A percentile compares a stretch with the other conserved stretches of the same genome.
phyloP scores from a whole-genome alignment of 2,329 filamentous ascomycete species.

The Penicillium sclerotiorum region DNA sequence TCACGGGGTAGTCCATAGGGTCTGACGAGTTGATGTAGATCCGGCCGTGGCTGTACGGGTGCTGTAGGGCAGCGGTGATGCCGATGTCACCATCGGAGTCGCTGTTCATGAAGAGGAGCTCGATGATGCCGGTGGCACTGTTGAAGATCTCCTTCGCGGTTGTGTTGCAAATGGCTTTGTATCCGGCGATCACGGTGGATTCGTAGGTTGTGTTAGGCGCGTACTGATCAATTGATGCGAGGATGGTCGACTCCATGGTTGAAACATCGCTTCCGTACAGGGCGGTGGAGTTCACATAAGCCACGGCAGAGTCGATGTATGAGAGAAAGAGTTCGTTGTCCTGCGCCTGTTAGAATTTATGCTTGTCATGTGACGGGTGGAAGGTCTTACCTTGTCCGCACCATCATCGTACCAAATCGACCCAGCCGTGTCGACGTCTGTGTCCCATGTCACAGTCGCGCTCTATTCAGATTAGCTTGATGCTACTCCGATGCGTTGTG shows the following conservation, averaged over 20 bases:
- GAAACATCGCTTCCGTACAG: conserved; percentile 22
- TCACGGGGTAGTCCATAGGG: conserved; percentile 32
- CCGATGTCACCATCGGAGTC: conserved; percentile 30
- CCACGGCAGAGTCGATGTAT: conserved; percentile 31
- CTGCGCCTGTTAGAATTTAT: conserved; percentile 16
- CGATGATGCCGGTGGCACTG: conserved; percentile 28
- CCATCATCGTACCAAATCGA: conserved; percentile 31
- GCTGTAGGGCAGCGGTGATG: conserved; percentile 32
- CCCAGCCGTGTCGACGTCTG: conserved; percentile 32
- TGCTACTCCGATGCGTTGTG: background rate
- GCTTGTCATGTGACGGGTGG: background rate
- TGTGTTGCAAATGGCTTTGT: conserved; percentile 32
- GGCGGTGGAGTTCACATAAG: conserved; percentile 29
- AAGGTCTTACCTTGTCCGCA: conserved; percentile 26
- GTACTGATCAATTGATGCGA: conserved; percentile 18
- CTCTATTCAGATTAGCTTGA: conserved; percentile 30
- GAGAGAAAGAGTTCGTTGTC: conserved; percentile 29
- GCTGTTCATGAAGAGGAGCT: conserved; percentile 34
- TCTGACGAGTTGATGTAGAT: conserved; percentile 35
- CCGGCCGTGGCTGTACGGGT: conserved; percentile 33
- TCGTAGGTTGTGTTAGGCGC: conserved; percentile 29
- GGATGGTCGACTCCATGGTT: conserved; percentile 17
- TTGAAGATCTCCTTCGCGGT: conserved; percentile 28
- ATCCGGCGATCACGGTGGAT: conserved; percentile 26
- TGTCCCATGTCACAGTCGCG: conserved; percentile 32